Evolutionary conservation across 2,329 filamentous ascomycete genomes (phyloP).

Genomic region (Neonectria neomacrospora): DNA sequence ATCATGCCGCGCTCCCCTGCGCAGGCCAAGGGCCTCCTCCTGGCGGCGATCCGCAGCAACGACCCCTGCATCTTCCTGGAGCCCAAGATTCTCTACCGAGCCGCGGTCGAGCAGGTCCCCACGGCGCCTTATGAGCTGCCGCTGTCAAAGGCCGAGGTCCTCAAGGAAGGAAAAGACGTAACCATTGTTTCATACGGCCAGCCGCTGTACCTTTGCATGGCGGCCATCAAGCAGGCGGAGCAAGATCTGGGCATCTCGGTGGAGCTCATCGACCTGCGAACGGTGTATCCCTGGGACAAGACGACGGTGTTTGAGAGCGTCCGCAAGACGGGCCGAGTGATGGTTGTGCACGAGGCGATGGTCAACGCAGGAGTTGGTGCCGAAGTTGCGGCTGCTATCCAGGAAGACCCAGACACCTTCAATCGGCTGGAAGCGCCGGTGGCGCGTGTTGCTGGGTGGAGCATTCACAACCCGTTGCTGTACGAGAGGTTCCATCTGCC

Average conservation of each 20-base stretch:
- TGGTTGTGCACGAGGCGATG: constrained; percentile 94
- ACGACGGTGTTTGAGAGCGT: constrained; percentile 84
- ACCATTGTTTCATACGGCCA: constrained; percentile 92
- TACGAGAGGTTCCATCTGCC: constrained; percentile 87
- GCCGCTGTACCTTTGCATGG: constrained; percentile 84
- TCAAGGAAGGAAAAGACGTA: constrained; percentile 82
- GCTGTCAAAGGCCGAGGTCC: constrained; percentile 83
- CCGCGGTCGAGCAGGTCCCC: constrained; percentile 91
- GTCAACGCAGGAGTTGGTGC: constrained; percentile 89
- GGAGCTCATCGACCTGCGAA: constrained; percentile 88
- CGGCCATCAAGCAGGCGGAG: constrained; percentile 78
- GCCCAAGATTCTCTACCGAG: constrained; percentile 91
- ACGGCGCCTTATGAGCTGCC: constrained; percentile 83
- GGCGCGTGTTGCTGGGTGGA: constrained; percentile 87
- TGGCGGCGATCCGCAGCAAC: constrained; percentile 80
- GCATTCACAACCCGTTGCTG: constrained; percentile 80
- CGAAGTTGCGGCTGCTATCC: constrained; percentile 88
- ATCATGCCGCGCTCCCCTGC: constrained; percentile 86
- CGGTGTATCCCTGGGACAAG: constrained; percentile 92
- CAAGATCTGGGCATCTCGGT: constrained; percentile 80
- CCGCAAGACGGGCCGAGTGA: constrained; percentile 83
- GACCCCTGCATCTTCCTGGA: constrained; percentile 95
- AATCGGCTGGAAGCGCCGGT: constrained; percentile 86
- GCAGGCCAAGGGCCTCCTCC: constrained; percentile 88
- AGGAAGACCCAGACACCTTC: constrained; percentile 81